Evolutionary conservation across 2,329 filamentous ascomycete species (phyloP).

Genomic region (Nemania abortiva): DNA sequence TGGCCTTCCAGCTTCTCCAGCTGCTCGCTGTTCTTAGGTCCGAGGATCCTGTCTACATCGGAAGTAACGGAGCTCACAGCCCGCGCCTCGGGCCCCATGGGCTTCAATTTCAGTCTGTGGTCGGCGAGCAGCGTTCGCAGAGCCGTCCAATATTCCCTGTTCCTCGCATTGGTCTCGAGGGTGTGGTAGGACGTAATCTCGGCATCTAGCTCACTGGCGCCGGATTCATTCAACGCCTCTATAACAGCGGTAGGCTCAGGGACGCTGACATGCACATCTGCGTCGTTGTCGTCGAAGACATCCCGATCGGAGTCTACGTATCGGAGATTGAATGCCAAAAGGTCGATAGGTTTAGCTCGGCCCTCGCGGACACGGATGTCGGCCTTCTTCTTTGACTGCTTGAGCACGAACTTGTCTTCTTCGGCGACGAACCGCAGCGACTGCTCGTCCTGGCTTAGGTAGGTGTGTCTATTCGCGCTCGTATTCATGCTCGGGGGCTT

Average conservation of each 20-base stretch:
- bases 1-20: constrained; percentile 88
- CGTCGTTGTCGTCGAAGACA: constrained; percentile 86
- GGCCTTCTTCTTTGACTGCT: constrained; percentile 98
- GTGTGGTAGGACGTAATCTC: constrained; percentile 85
- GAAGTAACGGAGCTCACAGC: constrained; percentile 84
- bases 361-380: constrained; percentile 93
- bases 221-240: constrained; percentile 73
- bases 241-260: constrained; percentile 86
- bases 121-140: constrained; percentile 87
- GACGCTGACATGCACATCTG: constrained; percentile 78
- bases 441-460: constrained; percentile 80
- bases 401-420: constrained; percentile 95
- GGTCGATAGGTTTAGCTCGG: constrained; percentile 92
- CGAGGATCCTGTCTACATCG: constrained; percentile 89
- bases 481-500: constrained; percentile 44
- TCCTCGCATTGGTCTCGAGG: constrained; percentile 81
- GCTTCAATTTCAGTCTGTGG: constrained; percentile 73
- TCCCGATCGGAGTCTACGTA: constrained; percentile 88
- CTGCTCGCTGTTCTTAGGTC: constrained; percentile 87
- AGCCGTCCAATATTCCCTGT: constrained; percentile 92
- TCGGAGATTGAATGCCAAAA: constrained; percentile 89
- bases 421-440: constrained; percentile 88
- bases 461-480: constrained; percentile 54
- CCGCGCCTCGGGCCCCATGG: constrained; percentile 73
- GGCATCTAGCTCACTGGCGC: constrained; percentile 81